phyloP scores from a whole-genome alignment of 176 grass and related monocot genomes.

The Carex parvula region DNA sequence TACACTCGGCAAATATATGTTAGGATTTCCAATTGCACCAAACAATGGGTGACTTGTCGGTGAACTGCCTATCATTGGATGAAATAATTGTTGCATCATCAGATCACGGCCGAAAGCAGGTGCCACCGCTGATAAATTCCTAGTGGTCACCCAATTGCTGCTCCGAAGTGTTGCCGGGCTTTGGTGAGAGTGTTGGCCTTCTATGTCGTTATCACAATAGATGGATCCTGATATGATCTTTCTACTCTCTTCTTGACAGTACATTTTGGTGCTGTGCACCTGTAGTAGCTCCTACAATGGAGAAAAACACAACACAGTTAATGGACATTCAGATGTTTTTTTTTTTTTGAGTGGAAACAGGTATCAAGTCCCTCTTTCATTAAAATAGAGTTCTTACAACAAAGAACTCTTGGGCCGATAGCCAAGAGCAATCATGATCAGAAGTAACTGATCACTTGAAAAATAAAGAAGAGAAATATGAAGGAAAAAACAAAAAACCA shows the following conservation, averaged over 20 bases:
- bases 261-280: conserved; percentile 90
- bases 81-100: conserved; percentile 33
- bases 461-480: no score
- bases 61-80: conserved; percentile 18
- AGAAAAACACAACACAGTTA: background rate
- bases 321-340: background rate
- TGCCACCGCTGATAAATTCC: background rate
- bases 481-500: no score
- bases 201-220: conserved; percentile 83
- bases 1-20: conserved; percentile 45
- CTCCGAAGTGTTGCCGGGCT: conserved; percentile 57
- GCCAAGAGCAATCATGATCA: no score
- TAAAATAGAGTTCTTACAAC: no score
- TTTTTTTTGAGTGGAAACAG: no score
- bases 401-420: no score
- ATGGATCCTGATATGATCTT: conserved; percentile 79
- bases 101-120: conserved; percentile 12
- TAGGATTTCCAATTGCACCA: conserved; percentile 40
- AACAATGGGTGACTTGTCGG: conserved; percentile 6
- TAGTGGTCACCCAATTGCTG: conserved; percentile 39
- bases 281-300: conserved; percentile 74
- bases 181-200: conserved; percentile 87
- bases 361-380: no score
- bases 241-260: conserved; percentile 94
- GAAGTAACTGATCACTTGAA: no score